These are phyloP conservation scores for Xylaria sp. DNA, from an alignment of 2,329 filamentous ascomycete species.

Conservation along the genomic window DNA sequence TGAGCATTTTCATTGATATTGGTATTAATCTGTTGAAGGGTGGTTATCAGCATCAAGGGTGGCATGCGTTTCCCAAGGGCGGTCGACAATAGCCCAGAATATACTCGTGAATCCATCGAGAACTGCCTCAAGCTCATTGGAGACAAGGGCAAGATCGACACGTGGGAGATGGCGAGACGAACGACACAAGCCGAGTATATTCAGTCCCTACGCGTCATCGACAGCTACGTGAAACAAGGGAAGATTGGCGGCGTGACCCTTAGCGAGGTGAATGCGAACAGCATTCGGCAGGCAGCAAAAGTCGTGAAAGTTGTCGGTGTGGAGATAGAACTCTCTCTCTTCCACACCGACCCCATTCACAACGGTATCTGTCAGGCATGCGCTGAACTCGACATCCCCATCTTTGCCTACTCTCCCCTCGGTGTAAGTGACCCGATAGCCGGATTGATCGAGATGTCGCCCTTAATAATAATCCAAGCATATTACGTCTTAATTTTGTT, in stretches of 20 bases:
- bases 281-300: conserved; percentile 46
- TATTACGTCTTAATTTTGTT: neutral
- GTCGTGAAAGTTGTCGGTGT: conserved; percentile 48
- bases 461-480: neutral
- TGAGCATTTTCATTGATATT: neutral
- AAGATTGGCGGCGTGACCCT: conserved; percentile 52
- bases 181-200: conserved; percentile 53
- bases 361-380: conserved; percentile 52
- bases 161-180: conserved; percentile 61
- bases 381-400: conserved; percentile 63
- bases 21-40: conserved; percentile 19
- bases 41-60: conserved; percentile 59
- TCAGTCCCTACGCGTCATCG: conserved; percentile 46
- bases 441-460: neutral
- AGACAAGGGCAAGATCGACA: conserved; percentile 59
- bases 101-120: conserved; percentile 61
- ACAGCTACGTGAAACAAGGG: conserved; percentile 48
- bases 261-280: conserved; percentile 49
- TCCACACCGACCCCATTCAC: conserved; percentile 45
- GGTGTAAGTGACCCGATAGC: conserved; percentile 46
- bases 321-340: conserved; percentile 52
- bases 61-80: conserved; percentile 49
- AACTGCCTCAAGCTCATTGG: conserved; percentile 54
- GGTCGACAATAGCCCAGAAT: conserved; percentile 53
- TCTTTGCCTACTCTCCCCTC: conserved; percentile 63